phyloP scores from a whole-genome alignment of 2,329 filamentous ascomycete genomes.

The Penicillium olsonii region DNA sequence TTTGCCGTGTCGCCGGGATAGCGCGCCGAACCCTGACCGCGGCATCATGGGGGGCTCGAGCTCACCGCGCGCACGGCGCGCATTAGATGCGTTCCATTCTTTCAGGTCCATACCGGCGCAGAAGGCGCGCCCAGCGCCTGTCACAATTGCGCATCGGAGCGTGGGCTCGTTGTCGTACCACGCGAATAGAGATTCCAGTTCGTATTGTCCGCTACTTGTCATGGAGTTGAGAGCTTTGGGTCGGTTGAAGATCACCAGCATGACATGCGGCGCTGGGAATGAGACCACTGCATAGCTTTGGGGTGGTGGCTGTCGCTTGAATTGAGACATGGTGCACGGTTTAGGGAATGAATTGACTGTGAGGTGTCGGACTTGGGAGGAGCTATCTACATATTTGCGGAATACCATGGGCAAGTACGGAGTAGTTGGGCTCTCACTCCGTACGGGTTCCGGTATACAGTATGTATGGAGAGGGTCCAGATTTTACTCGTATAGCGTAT shows the following conservation, averaged over 20 bases:
- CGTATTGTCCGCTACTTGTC: slow-evolving; percentile 17
- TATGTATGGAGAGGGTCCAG: no score
- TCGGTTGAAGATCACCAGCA: slow-evolving; percentile 18
- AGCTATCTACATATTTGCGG: neutral
- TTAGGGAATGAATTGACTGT: neutral
- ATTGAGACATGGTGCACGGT: slow-evolving; percentile 1
- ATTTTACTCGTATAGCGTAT: no score
- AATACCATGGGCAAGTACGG: neutral
- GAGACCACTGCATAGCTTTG: slow-evolving; percentile 11
- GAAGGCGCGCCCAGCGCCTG: slow-evolving; percentile 17
- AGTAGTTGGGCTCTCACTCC: neutral
- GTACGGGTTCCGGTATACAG: no score
- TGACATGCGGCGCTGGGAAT: slow-evolving; percentile 15
- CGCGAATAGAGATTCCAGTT: slow-evolving; percentile 15
- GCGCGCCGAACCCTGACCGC: slow-evolving; percentile 26
- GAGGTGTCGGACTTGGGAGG: neutral
- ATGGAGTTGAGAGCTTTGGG: slow-evolving; percentile 19
- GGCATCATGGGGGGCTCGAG: slow-evolving; percentile 14
- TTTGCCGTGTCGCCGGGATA: slow-evolving; percentile 47
- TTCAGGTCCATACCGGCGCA: slow-evolving; percentile 20
- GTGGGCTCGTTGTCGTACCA: slow-evolving; percentile 20
- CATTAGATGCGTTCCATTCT: slow-evolving; percentile 15
- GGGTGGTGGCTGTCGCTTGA: slow-evolving; percentile 10
- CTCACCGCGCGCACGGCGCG: slow-evolving; percentile 13
- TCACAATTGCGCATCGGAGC: slow-evolving; percentile 16